Base-by-base conservation (phyloP, 2,329 filamentous ascomycete species). In the Curvularia hawaiiensis region DNA sequence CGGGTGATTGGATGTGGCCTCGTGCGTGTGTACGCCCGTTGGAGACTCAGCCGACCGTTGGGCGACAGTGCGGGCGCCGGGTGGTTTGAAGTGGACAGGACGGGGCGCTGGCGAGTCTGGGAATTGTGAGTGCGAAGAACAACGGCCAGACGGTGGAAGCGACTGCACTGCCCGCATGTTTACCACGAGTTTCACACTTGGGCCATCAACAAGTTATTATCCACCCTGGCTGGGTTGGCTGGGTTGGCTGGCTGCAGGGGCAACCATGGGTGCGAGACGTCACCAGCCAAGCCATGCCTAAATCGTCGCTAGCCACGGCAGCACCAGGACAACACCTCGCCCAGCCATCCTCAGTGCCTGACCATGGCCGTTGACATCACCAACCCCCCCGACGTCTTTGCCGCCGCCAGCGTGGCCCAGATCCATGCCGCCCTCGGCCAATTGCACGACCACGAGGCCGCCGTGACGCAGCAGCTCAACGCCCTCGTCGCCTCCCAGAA, bases 401-500 rank as follows among this genome's bases (percentile, higher is more conserved):
- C 88, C 79, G 90, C 90, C 67, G 84, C 85, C 65, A 91, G 87
- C 67, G 83, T 93, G 65, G 84, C 89, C 64, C 91, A 96, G 62
- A 90, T 99, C 73, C 90, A 89, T 71, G 85, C 88, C 59, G 88
- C 90, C 52, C 86, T 99, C 63, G 83, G 86, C 43, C 82, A 87
- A 65, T 86, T 98, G 50, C 90, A 93, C 71, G 79, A 83, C 50
- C 90, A 90, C 71, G 93, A 98, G 77, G 83, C 87, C 60, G 78
- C 83, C 53, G 87, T 97, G 62, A 91, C 89, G 0, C 82, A 84
- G 53, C 89, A 88, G 45, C 87, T 98, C 44, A 87, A 94, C 75
- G 81, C 84, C 51, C 85, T 97, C 52, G 80, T 97, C 48, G 86
- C 89, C 61, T 92, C 91, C 0, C 92, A 98, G 74, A 88, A 91